A percentile compares a stretch with the other conserved stretches of the same genome.
Evolutionary conservation across 768 basidiomycete species (phyloP).

Genomic region (Auricularia auricula-judae): DNA sequence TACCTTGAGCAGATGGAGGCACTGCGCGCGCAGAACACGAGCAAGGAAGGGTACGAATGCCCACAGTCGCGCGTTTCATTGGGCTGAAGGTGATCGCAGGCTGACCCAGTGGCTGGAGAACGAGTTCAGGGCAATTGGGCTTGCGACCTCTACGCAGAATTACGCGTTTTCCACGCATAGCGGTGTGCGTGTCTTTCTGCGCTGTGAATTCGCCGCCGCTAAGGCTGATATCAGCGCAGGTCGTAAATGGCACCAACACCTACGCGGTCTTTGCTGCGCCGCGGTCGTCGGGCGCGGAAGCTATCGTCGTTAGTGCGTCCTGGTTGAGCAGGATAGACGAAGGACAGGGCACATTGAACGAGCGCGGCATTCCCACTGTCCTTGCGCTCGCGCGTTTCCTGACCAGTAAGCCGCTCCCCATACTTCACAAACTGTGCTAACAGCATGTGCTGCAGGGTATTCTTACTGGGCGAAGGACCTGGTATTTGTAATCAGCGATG

Average conservation of each 20-base stretch:
- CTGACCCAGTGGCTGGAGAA: conserved; percentile 48
- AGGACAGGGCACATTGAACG: conserved; percentile 51
- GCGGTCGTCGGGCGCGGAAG: conserved; percentile 86
- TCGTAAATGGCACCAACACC: conserved; percentile 57
- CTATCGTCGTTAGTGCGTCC: conserved; percentile 84
- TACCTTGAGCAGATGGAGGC: conserved; percentile 62
- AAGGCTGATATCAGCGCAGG: conserved; percentile 23
- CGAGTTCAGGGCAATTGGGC: conserved; percentile 66
- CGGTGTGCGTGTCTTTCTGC: conserved; percentile 31
- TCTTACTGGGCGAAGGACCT: conserved; percentile 95
- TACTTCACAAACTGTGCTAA: background rate
- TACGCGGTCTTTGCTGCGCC: conserved; percentile 79
- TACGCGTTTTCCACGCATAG: conserved; percentile 47
- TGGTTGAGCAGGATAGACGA: conserved; percentile 66
- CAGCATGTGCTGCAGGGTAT: conserved; percentile 40
- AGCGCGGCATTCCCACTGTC: conserved; percentile 79
- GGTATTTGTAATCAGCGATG: conserved; percentile 81
- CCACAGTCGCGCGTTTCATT: background rate
- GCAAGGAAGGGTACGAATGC: conserved; percentile 55
- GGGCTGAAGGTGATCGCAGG: conserved; percentile 26
- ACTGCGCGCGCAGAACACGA: conserved; percentile 50
- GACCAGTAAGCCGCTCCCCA: conserved; percentile 43
- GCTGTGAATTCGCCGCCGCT: background rate
- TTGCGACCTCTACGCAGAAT: conserved; percentile 55
- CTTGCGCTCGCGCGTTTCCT: conserved; percentile 76